Base-by-base conservation (phyloP, 768 basidiomycete genomes). In the Lactarius tabidus region DNA sequence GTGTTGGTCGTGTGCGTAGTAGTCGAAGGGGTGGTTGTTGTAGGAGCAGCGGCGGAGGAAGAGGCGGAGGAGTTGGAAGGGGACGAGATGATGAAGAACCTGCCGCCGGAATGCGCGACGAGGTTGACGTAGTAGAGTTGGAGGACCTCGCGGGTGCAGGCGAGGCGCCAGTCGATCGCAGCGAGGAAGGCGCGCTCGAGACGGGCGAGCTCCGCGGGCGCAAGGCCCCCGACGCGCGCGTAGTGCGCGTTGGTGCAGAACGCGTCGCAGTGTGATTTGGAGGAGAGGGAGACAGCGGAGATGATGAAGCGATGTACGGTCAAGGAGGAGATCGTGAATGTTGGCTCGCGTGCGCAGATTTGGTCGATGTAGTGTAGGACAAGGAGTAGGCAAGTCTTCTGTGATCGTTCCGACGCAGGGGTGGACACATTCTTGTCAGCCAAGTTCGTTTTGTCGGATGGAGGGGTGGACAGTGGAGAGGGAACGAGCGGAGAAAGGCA, bases 221-320 rank as follows among this genome's bases (percentile, higher is more conserved):
- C 8, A 8, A 98, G 93, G 63, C 97, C 97, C 71, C 97, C 97
- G 36, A 99, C 95, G 77, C 89, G 91, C 69, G 97, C 93, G 77
- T 98, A 98, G 73, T 95, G 85, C 63, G 83, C 85, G 76, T 98
- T 98, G 56, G 92, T 93, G 78, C 92, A 96, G 76, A 98, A 98
- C 23, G 87, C 85, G 78, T 98, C 97, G 76, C 92, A 95, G 53
- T 98, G 86, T 1, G 94, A 93, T 77, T 99, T 98, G 79, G 88
- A 90, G 67, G 93, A 90, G 65, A 95, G 93, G 35, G 91, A 86
- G 75, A 98, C 89, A 70, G 93, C 87, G 53, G 96, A 84, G 78
- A 98, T 98, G 74, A 98, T 83, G 79, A 99, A 98, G 66, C 97
- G 8, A 78, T 99, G 97, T 72, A 94, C 94, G 28, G 96, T 33